Conservation (phyloP, 345 rosid species). For the Hypericum perforatum region DNA sequence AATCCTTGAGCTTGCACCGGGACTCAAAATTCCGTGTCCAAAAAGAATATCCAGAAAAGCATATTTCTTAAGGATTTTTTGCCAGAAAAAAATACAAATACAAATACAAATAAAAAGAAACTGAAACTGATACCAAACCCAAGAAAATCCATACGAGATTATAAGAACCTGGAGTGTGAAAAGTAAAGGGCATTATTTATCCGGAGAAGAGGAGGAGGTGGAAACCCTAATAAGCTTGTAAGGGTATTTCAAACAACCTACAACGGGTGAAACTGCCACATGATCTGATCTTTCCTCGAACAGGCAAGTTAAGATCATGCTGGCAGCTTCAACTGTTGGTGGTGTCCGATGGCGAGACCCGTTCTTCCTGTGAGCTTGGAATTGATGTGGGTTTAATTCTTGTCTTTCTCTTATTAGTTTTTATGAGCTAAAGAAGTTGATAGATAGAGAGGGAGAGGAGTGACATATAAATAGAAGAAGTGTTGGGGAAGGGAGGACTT, state of each 20-base stretch:
- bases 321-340: slow-evolving; percentile 99
- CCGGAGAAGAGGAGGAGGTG: too few species aligned
- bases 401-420: too few species aligned
- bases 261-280: slow-evolving; percentile 8
- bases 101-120: neutral
- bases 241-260: neutral
- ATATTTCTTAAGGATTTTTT: neutral
- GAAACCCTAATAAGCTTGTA: too few species aligned
- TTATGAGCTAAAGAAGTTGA: neutral
- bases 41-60: neutral
- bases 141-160: neutral
- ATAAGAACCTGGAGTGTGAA: neutral
- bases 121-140: neutral
- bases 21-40: slow-evolving; percentile 4
- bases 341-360: slow-evolving; percentile 28
- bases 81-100: neutral
- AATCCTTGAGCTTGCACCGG: slow-evolving; percentile 27
- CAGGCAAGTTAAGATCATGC: slow-evolving; percentile 77
- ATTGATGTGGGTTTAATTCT: too few species aligned
- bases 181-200: neutral
- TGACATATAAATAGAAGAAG: neutral
- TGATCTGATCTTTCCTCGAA: slow-evolving; percentile 29
- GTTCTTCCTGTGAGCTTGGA: too few species aligned
- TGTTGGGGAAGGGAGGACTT: neutral
- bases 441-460: neutral